A percentile compares a stretch with the other conserved stretches of the same genome.
These are phyloP conservation scores for Phlebiopsis gigantea DNA, from an alignment of 768 basidiomycete species.

Conservation along the genomic window DNA sequence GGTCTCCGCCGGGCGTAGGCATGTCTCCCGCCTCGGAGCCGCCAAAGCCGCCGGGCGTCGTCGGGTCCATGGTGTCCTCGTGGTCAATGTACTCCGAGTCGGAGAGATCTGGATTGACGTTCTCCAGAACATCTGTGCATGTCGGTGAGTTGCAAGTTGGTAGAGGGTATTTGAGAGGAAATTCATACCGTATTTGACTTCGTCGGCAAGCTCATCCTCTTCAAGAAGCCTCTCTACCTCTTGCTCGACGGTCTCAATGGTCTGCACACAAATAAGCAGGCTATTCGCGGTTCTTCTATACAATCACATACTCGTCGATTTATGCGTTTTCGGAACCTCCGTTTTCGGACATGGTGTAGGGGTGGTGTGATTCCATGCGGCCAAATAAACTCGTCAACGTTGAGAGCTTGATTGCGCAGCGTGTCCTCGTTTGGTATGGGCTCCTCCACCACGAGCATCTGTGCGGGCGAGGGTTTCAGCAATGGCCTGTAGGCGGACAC, in stretches of 20 bases:
- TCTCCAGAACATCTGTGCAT: conserved; percentile 72
- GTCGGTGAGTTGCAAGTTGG: not conserved
- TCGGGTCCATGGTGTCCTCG: conserved; percentile 53
- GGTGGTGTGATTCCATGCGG: conserved; percentile 96
- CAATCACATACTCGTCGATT: conserved; percentile 62
- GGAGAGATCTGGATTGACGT: conserved; percentile 86
- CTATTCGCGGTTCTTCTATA: too few relatives aligned
- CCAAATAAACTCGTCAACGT: conserved; percentile 95
- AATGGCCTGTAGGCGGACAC: conserved; percentile 10
- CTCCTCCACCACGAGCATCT: conserved; percentile 93
- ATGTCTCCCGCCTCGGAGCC: conserved; percentile 63
- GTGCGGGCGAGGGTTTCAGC: not conserved
- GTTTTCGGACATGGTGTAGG: conserved; percentile 81
- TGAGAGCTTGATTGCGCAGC: conserved; percentile 62
- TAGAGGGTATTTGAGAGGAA: not conserved
- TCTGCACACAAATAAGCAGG: conserved; percentile 37
- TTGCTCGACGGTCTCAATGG: conserved; percentile 91
- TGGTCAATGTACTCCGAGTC: conserved; percentile 83
- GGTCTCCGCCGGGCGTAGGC: conserved; percentile 52
- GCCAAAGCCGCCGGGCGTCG: conserved; percentile 65
- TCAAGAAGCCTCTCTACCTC: conserved; percentile 85
- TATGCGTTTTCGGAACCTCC: conserved; percentile 87
- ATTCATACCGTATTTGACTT: conserved; percentile 69
- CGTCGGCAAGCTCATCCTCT: conserved; percentile 67
- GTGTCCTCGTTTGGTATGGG: conserved; percentile 68